Evolutionary conservation across 73 alveolate genomes (phyloP).

Genomic region (Blepharisma stoltei): DNA sequence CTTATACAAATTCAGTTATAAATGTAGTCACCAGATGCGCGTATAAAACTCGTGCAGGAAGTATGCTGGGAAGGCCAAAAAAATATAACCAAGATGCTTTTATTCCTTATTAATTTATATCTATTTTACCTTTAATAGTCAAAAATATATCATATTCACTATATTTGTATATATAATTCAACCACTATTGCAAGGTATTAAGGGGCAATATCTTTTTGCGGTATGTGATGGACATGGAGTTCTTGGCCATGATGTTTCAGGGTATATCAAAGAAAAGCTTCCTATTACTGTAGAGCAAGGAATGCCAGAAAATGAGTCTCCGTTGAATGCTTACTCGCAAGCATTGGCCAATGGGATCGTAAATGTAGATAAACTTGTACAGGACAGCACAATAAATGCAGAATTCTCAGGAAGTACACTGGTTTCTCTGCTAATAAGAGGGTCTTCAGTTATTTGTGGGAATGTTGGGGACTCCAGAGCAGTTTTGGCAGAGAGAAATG

Average conservation of each 20-base stretch:
- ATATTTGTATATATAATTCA: too few relatives aligned
- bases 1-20: background rate
- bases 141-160: too few relatives aligned
- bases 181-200: slow-evolving; percentile 26
- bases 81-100: slow-evolving; percentile 19
- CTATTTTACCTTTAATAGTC: too few relatives aligned
- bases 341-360: background rate
- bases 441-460: slow-evolving; percentile 59
- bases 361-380: background rate
- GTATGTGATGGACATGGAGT: slow-evolving; percentile 98
- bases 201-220: slow-evolving; percentile 71
- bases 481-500: slow-evolving; percentile 34
- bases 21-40: slow-evolving; percentile 18
- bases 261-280: slow-evolving; percentile 68
- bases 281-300: slow-evolving; percentile 47
- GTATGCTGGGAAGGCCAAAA: background rate
- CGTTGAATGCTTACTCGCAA: background rate
- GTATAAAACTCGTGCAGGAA: background rate
- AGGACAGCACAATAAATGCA: slow-evolving; percentile 45
- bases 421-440: slow-evolving; percentile 41
- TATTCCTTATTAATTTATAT: too few relatives aligned
- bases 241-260: slow-evolving; percentile 90
- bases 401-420: slow-evolving; percentile 63
- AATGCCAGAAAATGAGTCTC: background rate
- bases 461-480: slow-evolving; percentile 95